Evolutionary conservation across 208 protist genomes (phyloP), one percentile per base, ranked within the genome.

Genomic region (Wallacemonas sp.): DNA sequence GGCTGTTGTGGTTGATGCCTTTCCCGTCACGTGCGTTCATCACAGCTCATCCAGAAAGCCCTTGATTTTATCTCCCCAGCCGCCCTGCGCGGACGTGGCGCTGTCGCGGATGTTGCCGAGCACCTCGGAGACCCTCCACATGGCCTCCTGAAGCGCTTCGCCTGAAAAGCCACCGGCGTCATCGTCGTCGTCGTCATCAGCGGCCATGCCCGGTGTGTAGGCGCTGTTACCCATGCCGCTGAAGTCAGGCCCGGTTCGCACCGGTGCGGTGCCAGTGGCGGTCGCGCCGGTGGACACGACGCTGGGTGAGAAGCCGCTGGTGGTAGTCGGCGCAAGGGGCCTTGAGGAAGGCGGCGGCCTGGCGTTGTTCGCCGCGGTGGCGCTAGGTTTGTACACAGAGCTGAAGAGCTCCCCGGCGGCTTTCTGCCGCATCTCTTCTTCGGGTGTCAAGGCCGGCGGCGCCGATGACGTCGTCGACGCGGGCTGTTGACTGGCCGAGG

Each of bases 31-130:
- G n/a, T n/a, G n/a, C n/a, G n/a, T n/a, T n/a, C n/a, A n/a, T 65
- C 75, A 87, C 34, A 87, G 52, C 33, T 91, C 79, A 60, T 91
- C 81, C 15, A 91, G 60, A 45, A 89, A 85, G 30, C 71, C 79
- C 70, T 80, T 84, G 36, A 85, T 73, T 15, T 67, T 77, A 36
- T 57, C 72, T n/a, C 81, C 81, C 66, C 66, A 85, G 12, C 65
- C 42, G 41, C 78, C 74, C 27, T 74, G 68, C 10, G 77, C 73
- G 32, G 66, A 67, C 22, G 57, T 65, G 29, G 79, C 76, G 36
- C 71, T 75, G 21, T 92, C 74, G 45, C 74, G 73, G 13, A 92
- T 36, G n/a, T 71, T 77, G 52, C 71, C 66, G 50, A 79, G 70
- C 36, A 72, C 57, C 53, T 89, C 81, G 24, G 76, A 71, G 34